A percentile compares a stretch with the other conserved stretches of the same genome.
These are phyloP conservation scores for Heritiera littoralis DNA, from an alignment of 345 rosid species.

Conservation along the genomic window DNA sequence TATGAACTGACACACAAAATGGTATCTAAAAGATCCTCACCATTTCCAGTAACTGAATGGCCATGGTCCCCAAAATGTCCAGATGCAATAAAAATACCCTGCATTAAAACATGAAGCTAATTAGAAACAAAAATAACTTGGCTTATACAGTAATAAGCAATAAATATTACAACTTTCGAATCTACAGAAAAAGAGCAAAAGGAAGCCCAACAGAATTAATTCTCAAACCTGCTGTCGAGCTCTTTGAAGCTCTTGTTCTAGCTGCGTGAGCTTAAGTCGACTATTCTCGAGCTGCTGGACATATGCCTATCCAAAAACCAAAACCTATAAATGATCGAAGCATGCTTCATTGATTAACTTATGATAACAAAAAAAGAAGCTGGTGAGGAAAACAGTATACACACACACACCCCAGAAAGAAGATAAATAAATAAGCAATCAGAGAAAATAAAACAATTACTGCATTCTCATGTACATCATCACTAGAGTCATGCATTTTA, in stretches of 20 bases:
- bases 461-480: neutral
- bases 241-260: conserved; percentile 85
- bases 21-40: conserved; percentile 31
- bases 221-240: conserved; percentile 70
- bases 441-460: neutral
- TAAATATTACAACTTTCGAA: neutral
- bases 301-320: conserved; percentile 73
- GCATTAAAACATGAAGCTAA: conserved; percentile 19
- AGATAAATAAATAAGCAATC: neutral
- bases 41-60: conserved; percentile 50
- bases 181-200: neutral
- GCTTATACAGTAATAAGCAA: neutral
- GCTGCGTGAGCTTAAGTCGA: conserved; percentile 60
- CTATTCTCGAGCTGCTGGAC: conserved; percentile 91
- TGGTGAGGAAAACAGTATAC: conserved; percentile 3
- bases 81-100: conserved; percentile 53
- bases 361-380: conserved; percentile 2
- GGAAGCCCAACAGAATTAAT: neutral
- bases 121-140: neutral
- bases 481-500: neutral
- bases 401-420: neutral
- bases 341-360: conserved; percentile 30
- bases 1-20: neutral
- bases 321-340: conserved; percentile 49
- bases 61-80: conserved; percentile 54